Evolutionary conservation across 768 basidiomycete genomes (phyloP).

Genomic region (Lactarius psammicola): DNA sequence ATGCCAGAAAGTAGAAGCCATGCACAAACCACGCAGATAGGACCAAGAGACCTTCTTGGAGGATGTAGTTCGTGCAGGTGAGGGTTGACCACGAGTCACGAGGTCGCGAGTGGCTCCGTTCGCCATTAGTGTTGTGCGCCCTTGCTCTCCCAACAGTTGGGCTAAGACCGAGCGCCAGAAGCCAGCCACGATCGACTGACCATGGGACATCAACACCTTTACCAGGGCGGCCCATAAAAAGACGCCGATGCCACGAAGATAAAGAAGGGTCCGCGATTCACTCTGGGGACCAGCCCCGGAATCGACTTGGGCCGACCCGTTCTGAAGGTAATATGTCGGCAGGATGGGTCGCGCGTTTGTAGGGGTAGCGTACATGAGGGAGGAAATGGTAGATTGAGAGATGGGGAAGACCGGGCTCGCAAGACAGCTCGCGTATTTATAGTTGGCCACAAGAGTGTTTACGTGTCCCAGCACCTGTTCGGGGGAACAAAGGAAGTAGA

Average conservation of each 20-base stretch:
- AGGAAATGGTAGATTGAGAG: neutral
- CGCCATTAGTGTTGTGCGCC: neutral
- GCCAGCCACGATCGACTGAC: neutral
- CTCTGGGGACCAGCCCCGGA: neutral
- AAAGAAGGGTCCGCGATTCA: neutral
- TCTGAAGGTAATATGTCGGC: neutral
- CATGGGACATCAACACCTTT: neutral
- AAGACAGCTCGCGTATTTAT: neutral
- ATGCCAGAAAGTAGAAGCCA: neutral
- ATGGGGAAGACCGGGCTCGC: neutral
- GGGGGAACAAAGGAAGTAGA: neutral
- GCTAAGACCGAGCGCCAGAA: neutral
- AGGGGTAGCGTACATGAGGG: neutral
- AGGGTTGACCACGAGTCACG: neutral
- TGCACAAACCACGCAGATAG: constrained; percentile 17
- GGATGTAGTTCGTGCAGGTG: neutral
- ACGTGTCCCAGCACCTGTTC: neutral
- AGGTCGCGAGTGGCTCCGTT: neutral
- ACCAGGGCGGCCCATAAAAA: constrained; percentile 5
- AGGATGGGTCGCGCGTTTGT: neutral
- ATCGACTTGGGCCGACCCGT: neutral
- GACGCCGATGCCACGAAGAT: constrained; percentile 3
- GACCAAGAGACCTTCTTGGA: constrained; percentile 14
- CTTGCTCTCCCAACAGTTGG: neutral
- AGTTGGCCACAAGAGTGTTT: neutral